Evolutionary conservation across 2,329 filamentous ascomycete genomes (phyloP), one percentile per base, ranked within the genome.

Genomic region (Colletotrichum godetiae): DNA sequence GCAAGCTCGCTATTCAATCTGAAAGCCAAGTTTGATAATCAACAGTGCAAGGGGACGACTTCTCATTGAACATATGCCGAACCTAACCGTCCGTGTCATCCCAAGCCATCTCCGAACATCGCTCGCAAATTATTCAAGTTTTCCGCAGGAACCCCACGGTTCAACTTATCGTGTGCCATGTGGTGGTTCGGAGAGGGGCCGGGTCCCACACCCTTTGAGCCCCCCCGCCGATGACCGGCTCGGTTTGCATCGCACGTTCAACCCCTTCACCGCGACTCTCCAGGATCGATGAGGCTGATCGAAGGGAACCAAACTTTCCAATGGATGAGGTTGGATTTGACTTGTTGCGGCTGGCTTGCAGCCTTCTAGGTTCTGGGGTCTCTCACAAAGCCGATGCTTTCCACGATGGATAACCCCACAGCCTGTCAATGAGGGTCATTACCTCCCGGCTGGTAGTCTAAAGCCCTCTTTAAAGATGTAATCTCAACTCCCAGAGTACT

Each of bases 141-240:
- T 68, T 56, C 67, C 59, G 67, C 37, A 35, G 27, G 13, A 22
- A 12, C 33, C 27, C n/a, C 56, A 60, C 56, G 37, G 12, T 57
- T 57, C n/a, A 57, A 67, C 37, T 67, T 35, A 53, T 67, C 37
- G 42, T 24, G 27, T 19, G 65, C 56, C 56, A 49, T 10, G 19
- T 49, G 19, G 19, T 49, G 42, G 19, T 19, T 46, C 65, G 65
- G 56, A 62, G 29, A 61, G 55, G 35, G 37, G 37, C 15, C 15
- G 37, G 37, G 37, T 19, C 37, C n/a, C 22, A 29, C 31, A 60
- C 66, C 33, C 19, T 58, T 15, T 35, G 27, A 58, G 29, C 49
- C 58, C 46, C 66, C 13, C 27, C 13, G 37, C 37, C 66, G 58
- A 68, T 68, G 59, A 68, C 66, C 66, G 66, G 66, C 66, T 42